phyloP scores from a whole-genome alignment of 495 filamentous ascomycete genomes.

The Cercophora scortea region DNA sequence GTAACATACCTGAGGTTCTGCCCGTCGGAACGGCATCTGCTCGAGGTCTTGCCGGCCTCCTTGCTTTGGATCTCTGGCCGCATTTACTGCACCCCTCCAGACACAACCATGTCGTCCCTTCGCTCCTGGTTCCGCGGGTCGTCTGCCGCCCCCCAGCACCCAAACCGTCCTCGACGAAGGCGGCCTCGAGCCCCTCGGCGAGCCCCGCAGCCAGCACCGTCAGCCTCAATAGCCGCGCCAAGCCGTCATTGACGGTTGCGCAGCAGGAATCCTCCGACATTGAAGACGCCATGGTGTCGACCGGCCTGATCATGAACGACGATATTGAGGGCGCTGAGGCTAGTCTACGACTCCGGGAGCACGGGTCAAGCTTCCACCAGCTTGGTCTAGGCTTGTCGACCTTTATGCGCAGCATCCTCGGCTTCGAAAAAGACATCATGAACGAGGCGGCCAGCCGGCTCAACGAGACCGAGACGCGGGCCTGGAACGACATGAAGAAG shows the following conservation, averaged over 20 bases:
- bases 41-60: no score
- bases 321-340: constrained; percentile 83
- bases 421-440: constrained; percentile 95
- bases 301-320: constrained; percentile 76
- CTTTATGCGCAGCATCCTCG: constrained; percentile 80
- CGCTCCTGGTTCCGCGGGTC: background rate
- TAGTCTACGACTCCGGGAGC: constrained; percentile 58
- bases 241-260: constrained; percentile 13
- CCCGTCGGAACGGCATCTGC: no score
- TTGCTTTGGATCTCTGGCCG: no score
- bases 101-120: background rate
- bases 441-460: constrained; percentile 69
- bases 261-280: constrained; percentile 31
- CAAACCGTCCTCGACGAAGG: no score
- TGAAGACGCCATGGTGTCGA: constrained; percentile 38
- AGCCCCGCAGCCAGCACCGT: constrained; percentile 19
- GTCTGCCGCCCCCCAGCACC: background rate
- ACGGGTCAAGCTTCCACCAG: constrained; percentile 86
- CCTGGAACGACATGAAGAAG: constrained; percentile 70
- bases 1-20: no score
- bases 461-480: constrained; percentile 66
- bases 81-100: background rate
- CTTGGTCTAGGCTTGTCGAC: constrained; percentile 72
- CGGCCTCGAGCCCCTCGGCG: constrained; percentile 6
- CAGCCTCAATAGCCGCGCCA: constrained; percentile 15